Base-by-base conservation (phyloP, 2,329 filamentous ascomycete genomes). In the Fusarium pseudocircinatum region DNA sequence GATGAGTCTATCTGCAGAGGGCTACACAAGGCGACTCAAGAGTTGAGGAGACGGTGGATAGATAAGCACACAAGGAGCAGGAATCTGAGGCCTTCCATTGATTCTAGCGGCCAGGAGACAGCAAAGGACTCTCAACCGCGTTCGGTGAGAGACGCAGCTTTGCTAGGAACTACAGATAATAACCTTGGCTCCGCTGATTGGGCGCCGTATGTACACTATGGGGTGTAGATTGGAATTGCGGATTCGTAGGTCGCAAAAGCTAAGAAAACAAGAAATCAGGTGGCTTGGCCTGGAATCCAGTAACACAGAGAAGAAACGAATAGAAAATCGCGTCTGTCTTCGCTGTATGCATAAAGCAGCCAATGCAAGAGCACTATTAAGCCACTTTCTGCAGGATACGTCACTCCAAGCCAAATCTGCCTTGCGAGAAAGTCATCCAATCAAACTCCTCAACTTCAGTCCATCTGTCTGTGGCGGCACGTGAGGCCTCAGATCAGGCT, bases 121-220 rank as follows among this genome's bases (percentile, higher is more conserved):
- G 32, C 13, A 32, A 32, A 32, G 32, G 32, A 32, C 1, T 32
- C 32, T 14, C 32, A 32, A 32, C 14, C 12, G 32, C 32, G 32
- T 32, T 14, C 32, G 4, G 32, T 32, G 12, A 36, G 59, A 58
- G 39, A 62, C 20, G 50, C 50, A 26, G 5, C 32, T 9, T 15
- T 58, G 20, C 26, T 39, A 1, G 39, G 42, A 0, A 16, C 1
- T 8, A 16, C 3, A 2, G 39, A 37, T 0, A 32, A 10, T 2
- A 26, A 46, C 16, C 10, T 46, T 18, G 20, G 50, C 1, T 34
- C 53, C 5, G 59, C 50, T 14, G 42, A 61, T 20, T 61, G 49
- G 59, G 59, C 59, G 2, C 50, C 59, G 1, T 61, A 58, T 7
- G 15, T 61, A 58, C 59, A 61, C 30, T 61, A 61, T 26, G 49